Conservation (phyloP, 2,329 filamentous ascomycete genomes). For the Leptographium galeiforme region DNA sequence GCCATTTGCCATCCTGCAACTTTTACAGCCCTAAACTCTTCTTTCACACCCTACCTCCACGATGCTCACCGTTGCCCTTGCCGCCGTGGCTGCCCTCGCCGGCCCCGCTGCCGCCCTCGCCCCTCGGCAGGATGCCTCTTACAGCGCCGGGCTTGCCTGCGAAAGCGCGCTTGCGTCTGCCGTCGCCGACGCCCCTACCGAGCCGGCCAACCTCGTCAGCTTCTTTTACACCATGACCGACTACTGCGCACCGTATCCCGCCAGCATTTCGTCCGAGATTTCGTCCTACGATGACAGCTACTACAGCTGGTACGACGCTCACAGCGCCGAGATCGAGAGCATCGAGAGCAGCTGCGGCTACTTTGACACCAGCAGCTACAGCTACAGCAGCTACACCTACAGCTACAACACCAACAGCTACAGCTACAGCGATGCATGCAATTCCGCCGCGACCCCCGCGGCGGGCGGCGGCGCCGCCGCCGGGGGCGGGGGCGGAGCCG, state of each 20-base stretch:
- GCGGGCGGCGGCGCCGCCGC: not conserved
- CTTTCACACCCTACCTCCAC: not conserved
- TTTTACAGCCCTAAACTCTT: too few relatives aligned
- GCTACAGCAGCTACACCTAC: conserved; percentile 8
- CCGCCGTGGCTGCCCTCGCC: conserved; percentile 13
- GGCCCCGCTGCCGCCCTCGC: conserved; percentile 11
- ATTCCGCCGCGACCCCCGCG: not conserved
- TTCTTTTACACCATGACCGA: conserved; percentile 13
- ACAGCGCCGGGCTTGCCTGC: conserved; percentile 7
- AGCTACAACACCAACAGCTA: not conserved
- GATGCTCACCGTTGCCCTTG: conserved; percentile 6
- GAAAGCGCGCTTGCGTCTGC: conserved; percentile 10
- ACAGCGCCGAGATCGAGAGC: conserved; percentile 12
- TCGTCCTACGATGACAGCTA: conserved; percentile 5
- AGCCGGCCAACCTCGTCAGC: conserved; percentile 10
- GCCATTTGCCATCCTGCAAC: too few relatives aligned
- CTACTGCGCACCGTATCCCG: conserved; percentile 14
- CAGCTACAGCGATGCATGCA: conserved; percentile 2
- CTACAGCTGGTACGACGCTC: conserved; percentile 13
- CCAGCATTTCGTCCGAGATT: conserved; percentile 14
- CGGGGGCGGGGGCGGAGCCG: not conserved
- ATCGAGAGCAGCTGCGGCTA: conserved; percentile 14
- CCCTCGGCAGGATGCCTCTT: conserved; percentile 4
- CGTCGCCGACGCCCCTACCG: conserved; percentile 13
- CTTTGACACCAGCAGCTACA: not conserved